These are phyloP conservation scores for Davidsoniella eucalypti DNA, from an alignment of 2,329 filamentous ascomycete genomes.

Conservation along the genomic window DNA sequence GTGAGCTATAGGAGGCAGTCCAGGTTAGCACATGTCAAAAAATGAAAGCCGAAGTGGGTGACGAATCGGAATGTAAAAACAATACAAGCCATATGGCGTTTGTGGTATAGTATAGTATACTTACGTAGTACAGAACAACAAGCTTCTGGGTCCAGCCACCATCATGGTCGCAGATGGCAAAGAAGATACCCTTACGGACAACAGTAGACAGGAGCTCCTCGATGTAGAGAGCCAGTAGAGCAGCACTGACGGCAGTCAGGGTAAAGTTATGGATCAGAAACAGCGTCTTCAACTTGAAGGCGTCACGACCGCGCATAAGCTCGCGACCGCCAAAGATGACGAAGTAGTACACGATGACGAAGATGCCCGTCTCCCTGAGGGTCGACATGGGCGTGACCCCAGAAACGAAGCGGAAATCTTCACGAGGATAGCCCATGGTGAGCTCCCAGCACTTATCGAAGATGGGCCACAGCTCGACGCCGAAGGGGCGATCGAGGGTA, in stretches of 20 bases:
- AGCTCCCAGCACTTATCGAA: constrained; percentile 75
- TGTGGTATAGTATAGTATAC: constrained; percentile 19
- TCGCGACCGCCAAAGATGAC: constrained; percentile 88
- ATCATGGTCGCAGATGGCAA: constrained; percentile 62
- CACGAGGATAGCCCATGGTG: constrained; percentile 63
- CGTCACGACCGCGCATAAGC: constrained; percentile 71
- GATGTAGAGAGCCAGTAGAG: constrained; percentile 67
- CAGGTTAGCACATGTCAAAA: constrained; percentile 7
- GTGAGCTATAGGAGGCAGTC: constrained; percentile 48
- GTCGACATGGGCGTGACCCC: constrained; percentile 83
- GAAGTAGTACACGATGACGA: constrained; percentile 78
- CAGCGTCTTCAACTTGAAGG: constrained; percentile 69
- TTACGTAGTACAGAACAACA: constrained; percentile 90
- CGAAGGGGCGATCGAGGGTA: constrained; percentile 82
- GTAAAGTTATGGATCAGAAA: constrained; percentile 97
- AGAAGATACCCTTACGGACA: constrained; percentile 67
- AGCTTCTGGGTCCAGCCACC: constrained; percentile 91
- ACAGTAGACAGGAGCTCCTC: constrained; percentile 83
- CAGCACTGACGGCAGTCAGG: constrained; percentile 69
- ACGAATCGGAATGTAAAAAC: not conserved
- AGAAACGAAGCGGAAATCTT: constrained; percentile 70
- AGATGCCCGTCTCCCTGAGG: constrained; percentile 61
- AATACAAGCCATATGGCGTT: not conserved
- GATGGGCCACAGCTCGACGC: constrained; percentile 80
- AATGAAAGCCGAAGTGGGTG: not conserved